Evolutionary conservation across 2,329 filamentous ascomycete species (phyloP).

Genomic region (Pestalotiopsis sp.): DNA sequence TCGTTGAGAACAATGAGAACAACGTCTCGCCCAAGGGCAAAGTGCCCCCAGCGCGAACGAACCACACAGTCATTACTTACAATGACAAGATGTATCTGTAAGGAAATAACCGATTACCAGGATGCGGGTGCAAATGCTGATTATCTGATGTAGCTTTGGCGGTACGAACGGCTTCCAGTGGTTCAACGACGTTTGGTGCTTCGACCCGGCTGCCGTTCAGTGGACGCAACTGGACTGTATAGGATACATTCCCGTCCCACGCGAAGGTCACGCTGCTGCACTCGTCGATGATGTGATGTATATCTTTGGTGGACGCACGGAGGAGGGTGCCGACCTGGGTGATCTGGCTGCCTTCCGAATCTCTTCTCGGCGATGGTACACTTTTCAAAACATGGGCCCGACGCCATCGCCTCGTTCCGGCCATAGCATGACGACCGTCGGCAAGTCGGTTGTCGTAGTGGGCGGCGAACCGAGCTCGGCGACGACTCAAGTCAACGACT

Average conservation of each 20-base stretch:
- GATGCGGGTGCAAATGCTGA: not conserved
- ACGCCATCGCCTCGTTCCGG: slow-evolving; percentile 92
- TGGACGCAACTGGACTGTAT: slow-evolving; percentile 95
- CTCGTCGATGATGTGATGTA: slow-evolving; percentile 99
- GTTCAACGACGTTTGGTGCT: slow-evolving; percentile 99
- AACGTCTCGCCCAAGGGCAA: slow-evolving; percentile 62
- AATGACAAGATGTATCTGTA: slow-evolving; percentile 94
- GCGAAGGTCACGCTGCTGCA: slow-evolving; percentile 92
- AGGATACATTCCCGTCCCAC: slow-evolving; percentile 90
- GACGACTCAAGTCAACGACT: slow-evolving; percentile 76
- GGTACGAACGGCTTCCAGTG: slow-evolving; percentile 94
- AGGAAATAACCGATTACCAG: slow-evolving; percentile 40
- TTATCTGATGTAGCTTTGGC: slow-evolving; percentile 69
- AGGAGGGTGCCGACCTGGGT: slow-evolving; percentile 89
- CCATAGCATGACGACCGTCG: slow-evolving; percentile 95
- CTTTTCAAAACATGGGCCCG: slow-evolving; percentile 99
- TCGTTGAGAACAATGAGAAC: slow-evolving; percentile 76
- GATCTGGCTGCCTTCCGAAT: slow-evolving; percentile 82
- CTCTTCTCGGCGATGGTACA: slow-evolving; percentile 91
- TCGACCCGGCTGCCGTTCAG: slow-evolving; percentile 78
- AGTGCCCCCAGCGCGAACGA: slow-evolving; percentile 87
- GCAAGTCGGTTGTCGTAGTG: slow-evolving; percentile 88
- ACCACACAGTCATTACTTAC: slow-evolving; percentile 89
- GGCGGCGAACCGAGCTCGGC: slow-evolving; percentile 94
- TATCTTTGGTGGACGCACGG: slow-evolving; percentile 93